Base-by-base conservation (phyloP, 2,329 filamentous ascomycete genomes). In the Myriosclerotinia duriaeana region DNA sequence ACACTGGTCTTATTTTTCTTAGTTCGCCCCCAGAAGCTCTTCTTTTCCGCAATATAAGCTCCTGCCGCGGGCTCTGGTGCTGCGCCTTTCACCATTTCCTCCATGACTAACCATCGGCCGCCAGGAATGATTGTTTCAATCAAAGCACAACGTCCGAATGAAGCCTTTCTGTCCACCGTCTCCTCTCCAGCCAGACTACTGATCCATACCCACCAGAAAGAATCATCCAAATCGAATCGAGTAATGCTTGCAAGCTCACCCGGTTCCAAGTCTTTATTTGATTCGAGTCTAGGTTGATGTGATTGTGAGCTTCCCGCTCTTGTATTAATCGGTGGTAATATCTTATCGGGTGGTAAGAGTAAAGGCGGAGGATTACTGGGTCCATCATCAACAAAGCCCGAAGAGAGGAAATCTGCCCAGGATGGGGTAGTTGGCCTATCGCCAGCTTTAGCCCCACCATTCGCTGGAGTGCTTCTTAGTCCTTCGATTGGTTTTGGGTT, bases 121-220 rank as follows among this genome's bases (percentile, higher is more conserved):
- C 87, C 86, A 53, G 84, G 82, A 68, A 98, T 95, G 17, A 86
- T 83, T 0, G 95, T 98, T 78, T 99, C 95, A 55, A 98, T 85
- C 50, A 99, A 84, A 26, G 95, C 92, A 75, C 95, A 99, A 70
- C 95, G 86, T 48, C 95, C 95, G 77, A 99, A 99, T 0, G 93
- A 92, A 7, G 93, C 89, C 77, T 99, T 99, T 68, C 95, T 87
- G 56, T 89, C 85, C 0, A 87, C 79, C 0, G 93, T 91, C 79
- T 99, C 95, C 74, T 99, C 95, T 0, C 88, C 90, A 1, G 94
- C 93, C 74, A 99, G 81, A 82, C 94, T 98, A 72, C 88, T 96
- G 84, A 99, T 98, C 95, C 95, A 99, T 5, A 98, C 95, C 94
- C 95, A 98, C 95, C 95, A 99, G 78, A 99, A 99, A 1, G 93